These are phyloP conservation scores for Starmerella vaccinii DNA, from an alignment of 805 yeast genomes.

Conservation along the genomic window DNA sequence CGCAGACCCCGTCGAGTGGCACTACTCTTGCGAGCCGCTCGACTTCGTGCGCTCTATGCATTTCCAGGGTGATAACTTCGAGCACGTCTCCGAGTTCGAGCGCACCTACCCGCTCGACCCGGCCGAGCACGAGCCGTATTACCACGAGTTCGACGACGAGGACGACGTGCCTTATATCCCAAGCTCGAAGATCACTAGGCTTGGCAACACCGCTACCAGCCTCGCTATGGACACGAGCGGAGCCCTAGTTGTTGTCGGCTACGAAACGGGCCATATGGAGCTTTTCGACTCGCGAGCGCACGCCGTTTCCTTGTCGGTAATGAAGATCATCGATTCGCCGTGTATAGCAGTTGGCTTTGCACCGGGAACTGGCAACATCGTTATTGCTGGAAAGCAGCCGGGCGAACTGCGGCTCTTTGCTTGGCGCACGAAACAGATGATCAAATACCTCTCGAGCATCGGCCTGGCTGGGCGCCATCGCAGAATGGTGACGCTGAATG, in stretches of 20 bases:
- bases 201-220: background rate
- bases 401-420: background rate
- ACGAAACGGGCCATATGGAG: background rate
- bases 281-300: background rate
- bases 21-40: background rate
- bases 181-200: background rate
- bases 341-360: background rate
- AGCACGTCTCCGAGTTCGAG: background rate
- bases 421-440: background rate
- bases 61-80: background rate
- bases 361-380: background rate
- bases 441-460: background rate
- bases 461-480: background rate
- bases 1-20: background rate
- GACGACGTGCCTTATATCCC: background rate
- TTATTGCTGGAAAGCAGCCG: background rate
- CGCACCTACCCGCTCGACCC: background rate
- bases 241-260: background rate
- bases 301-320: background rate
- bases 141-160: background rate
- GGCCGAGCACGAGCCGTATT: background rate
- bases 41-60: background rate
- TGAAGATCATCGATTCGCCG: background rate
- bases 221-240: background rate
- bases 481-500: background rate